Conservation (phyloP, 2,329 filamentous ascomycete genomes). For the Colletotrichum theobromicola region DNA sequence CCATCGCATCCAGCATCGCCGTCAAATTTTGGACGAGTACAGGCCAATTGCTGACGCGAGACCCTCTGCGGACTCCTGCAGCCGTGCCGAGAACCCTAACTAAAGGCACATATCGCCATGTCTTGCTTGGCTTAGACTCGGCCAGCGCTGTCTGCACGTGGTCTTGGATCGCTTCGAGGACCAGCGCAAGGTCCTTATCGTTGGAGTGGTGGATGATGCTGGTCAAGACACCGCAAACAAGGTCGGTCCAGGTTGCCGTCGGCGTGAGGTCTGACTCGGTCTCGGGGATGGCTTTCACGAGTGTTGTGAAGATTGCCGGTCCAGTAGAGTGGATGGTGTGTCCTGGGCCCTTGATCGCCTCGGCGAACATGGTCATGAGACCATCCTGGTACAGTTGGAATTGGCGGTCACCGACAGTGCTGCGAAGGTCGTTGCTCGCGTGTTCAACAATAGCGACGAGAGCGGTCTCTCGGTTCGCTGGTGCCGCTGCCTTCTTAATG, state of each 20-base stretch:
- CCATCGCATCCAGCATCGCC: conserved; percentile 54
- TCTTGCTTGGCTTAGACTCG: conserved; percentile 37
- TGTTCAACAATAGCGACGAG: conserved; percentile 75
- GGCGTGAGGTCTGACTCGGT: conserved; percentile 54
- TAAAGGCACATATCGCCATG: conserved; percentile 52
- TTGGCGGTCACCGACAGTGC: conserved; percentile 57
- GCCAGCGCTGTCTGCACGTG: conserved; percentile 43
- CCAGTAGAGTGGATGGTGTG: conserved; percentile 65
- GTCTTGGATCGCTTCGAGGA: conserved; percentile 67
- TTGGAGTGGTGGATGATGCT: conserved; percentile 85
- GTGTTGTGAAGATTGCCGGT: conserved; percentile 54
- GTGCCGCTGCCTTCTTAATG: conserved; percentile 83
- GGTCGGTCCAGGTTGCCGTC: conserved; percentile 61
- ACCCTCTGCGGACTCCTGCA: conserved; percentile 82
- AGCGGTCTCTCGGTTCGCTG: conserved; percentile 76
- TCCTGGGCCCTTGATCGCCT: conserved; percentile 73
- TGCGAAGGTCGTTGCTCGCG: conserved; percentile 71
- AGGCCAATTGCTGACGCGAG: conserved; percentile 76
- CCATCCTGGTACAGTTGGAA: conserved; percentile 81
- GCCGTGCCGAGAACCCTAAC: conserved; percentile 70
- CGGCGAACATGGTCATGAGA: conserved; percentile 89
- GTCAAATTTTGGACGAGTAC: conserved; percentile 62
- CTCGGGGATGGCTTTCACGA: conserved; percentile 57
- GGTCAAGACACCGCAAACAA: conserved; percentile 78
- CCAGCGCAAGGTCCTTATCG: conserved; percentile 72